Evolutionary conservation across 1,284 basidiomycete species (phyloP), one percentile per base, ranked within the genome.

Genomic region (Hemileia vastatrix): DNA sequence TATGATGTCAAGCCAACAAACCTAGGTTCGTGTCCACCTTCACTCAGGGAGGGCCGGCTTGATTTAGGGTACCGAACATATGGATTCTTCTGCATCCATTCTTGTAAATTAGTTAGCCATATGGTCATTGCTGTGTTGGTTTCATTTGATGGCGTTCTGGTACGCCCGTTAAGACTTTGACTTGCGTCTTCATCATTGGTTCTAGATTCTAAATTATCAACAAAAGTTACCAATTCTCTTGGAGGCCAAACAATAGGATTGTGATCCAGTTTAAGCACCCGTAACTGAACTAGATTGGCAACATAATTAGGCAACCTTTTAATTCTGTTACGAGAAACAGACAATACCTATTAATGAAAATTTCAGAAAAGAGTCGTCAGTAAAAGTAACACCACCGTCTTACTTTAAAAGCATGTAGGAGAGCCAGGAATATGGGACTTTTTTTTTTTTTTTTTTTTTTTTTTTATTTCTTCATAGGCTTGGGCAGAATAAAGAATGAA

Each of bases 221-320:
- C 40, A 33, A 69, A 68, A 1, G 63, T 49, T 6, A 74, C 58
- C 3, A 74, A 55, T 2, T 72, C 72, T 27, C 72, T 70, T 24
- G 78, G 77, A 1, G 94, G 94, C 91, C 92, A 97, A 75, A 90
- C 85, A 43, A 96, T 81, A 1, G 90, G 90, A 72, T 97, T 97
- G 67, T 86, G 84, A 69, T 95, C 92, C 6, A 90, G 80, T 75
- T 90, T 91, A 72, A 97, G 81, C 31, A 94, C 83, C 58, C 85
- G 84, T 36, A 98, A 80, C 58, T 83, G 80, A 33, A 77, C 78
- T 75, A 95, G 93, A 65, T 84, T 81, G 15, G 81, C 77, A 47
- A 97, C 76, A 76, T 94, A 97, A 3, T 79, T 72, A 1, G 94
- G 94, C 1, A 98, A 80, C 18, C 82, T 80, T 43, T 83, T 82